phyloP scores from a whole-genome alignment of 306 rosid genomes.

The Sechiopsis laciniata region DNA sequence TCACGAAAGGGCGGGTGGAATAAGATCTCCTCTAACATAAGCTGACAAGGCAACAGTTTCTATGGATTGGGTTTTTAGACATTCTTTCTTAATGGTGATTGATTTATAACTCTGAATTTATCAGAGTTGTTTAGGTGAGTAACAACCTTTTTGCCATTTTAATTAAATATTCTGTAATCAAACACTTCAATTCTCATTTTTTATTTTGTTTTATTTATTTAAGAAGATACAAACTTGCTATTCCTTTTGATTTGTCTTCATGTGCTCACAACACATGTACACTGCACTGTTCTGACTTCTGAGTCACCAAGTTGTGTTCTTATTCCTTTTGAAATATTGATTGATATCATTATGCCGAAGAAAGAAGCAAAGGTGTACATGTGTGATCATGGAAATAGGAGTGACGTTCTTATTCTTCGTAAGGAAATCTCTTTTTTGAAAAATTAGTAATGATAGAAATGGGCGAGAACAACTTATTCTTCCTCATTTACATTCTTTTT shows the following conservation, averaged over 20 bases:
- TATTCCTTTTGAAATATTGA: not conserved
- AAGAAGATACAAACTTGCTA: not conserved
- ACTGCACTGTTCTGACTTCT: not conserved
- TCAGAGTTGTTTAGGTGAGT: not conserved
- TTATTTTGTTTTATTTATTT: not conserved
- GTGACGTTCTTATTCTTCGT: too few relatives aligned
- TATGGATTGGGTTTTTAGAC: not conserved
- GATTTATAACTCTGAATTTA: not conserved
- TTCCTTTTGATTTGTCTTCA: not conserved
- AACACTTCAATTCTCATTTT: not conserved
- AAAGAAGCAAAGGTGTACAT: not conserved
- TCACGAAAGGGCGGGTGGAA: not conserved
- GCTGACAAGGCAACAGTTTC: not conserved
- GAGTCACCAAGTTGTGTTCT: not conserved
- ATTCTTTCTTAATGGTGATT: too few relatives aligned
- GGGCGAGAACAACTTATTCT: not conserved
- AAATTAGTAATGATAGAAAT: too few relatives aligned
- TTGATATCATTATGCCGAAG: not conserved
- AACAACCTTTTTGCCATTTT: not conserved
- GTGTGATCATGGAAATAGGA: not conserved
- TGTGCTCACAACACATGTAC: not conserved
- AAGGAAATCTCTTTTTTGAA: too few relatives aligned
- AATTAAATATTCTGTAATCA: not conserved
- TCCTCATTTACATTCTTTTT: not conserved
- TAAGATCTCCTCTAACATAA: not conserved